These are phyloP conservation scores for Cnidoscolus chayamansa DNA, from an alignment of 441 rosid genomes.

Conservation along the genomic window DNA sequence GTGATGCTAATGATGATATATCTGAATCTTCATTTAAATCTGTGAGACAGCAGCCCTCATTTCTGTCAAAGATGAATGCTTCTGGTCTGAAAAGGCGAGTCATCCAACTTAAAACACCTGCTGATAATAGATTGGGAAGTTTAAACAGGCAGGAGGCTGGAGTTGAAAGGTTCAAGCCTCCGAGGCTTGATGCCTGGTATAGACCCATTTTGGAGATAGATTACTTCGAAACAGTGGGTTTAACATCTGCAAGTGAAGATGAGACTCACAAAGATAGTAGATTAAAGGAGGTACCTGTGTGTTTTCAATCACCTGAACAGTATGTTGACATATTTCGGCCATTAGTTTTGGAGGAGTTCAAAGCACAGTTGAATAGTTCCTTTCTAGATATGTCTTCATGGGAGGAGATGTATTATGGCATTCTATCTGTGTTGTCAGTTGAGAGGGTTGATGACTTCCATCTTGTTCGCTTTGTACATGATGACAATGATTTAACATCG, in stretches of 20 bases:
- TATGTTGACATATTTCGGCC: conserved; percentile 84
- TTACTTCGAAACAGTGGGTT: conserved; percentile 77
- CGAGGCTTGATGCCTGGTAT: conserved; percentile 95
- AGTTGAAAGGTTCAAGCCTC: conserved; percentile 83
- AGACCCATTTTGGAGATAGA: conserved; percentile 82
- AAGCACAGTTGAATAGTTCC: conserved; percentile 86
- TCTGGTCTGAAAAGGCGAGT: conserved; percentile 78
- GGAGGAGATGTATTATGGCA: conserved; percentile 79
- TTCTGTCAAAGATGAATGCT: conserved; percentile 47
- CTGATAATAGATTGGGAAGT: conserved; percentile 53
- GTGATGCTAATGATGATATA: conserved; percentile 45
- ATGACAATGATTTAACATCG: conserved; percentile 53
- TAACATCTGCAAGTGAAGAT: conserved; percentile 47
- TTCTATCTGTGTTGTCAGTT: conserved; percentile 79
- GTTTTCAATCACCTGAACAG: conserved; percentile 80
- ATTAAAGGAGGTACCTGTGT: conserved; percentile 85
- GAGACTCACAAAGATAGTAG: conserved; percentile 40
- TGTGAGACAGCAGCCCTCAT: conserved; percentile 38
- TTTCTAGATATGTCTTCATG: conserved; percentile 80
- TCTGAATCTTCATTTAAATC: conserved; percentile 51
- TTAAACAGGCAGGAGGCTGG: conserved; percentile 54
- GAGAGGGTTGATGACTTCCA: conserved; percentile 98
- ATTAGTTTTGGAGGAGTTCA: conserved; percentile 93
- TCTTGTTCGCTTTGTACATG: conserved; percentile 91
- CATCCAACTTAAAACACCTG: conserved; percentile 82